Evolutionary conservation across 768 basidiomycete species (phyloP).

Genomic region (Mycena crocata): DNA sequence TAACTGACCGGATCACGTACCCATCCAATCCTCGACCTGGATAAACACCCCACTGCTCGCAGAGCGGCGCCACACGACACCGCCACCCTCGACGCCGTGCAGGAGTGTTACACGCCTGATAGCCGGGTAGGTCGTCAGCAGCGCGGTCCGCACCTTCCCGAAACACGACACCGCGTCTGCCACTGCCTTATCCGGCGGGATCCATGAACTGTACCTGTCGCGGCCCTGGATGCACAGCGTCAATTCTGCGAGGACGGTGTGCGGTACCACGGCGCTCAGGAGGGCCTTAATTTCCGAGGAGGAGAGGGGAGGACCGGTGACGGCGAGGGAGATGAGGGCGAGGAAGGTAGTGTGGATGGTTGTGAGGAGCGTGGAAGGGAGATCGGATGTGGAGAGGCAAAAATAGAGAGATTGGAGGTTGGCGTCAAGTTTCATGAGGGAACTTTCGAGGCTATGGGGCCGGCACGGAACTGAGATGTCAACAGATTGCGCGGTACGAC

Average conservation of each 20-base stretch:
- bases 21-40: neutral
- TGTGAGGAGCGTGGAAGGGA: neutral
- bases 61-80: neutral
- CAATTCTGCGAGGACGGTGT: neutral
- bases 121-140: slow-evolving; percentile 12
- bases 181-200: slow-evolving; percentile 17
- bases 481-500: neutral
- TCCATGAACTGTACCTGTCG: slow-evolving; percentile 15
- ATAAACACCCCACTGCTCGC: neutral
- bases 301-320: slow-evolving; percentile 9
- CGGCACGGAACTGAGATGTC: slow-evolving; percentile 1
- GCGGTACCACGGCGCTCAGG: neutral
- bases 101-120: neutral
- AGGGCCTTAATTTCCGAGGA: slow-evolving; percentile 5
- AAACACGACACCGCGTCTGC: slow-evolving; percentile 9
- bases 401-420: slow-evolving; percentile 5
- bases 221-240: slow-evolving; percentile 18
- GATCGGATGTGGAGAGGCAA: slow-evolving; percentile 1
- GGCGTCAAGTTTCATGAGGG: slow-evolving; percentile 6
- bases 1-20: too few species aligned
- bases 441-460: slow-evolving; percentile 1
- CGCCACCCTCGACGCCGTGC: neutral
- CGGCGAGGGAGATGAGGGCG: neutral
- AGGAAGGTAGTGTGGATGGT: slow-evolving; percentile 12
- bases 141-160: slow-evolving; percentile 5